Conservation (phyloP, 768 basidiomycete species). For the Coprinopsis strossmayeri region DNA sequence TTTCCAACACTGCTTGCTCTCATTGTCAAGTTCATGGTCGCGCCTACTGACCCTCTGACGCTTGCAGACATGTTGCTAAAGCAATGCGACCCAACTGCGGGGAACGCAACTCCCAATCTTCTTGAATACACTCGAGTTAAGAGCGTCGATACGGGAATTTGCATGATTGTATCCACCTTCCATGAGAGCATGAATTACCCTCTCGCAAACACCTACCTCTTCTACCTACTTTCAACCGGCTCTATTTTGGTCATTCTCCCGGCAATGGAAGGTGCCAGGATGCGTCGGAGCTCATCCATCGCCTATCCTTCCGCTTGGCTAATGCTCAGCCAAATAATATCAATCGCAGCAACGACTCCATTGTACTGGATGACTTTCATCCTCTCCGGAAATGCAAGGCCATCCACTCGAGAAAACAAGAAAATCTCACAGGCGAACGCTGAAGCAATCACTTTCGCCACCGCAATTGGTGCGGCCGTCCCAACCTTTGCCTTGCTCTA, state of each 20-base stretch:
- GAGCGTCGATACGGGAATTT: constrained; percentile 33
- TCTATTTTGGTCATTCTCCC: constrained; percentile 34
- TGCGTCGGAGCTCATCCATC: constrained; percentile 26
- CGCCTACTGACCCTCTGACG: constrained; percentile 24
- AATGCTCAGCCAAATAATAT: constrained; percentile 32
- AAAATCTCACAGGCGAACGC: constrained; percentile 35
- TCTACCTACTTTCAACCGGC: constrained; percentile 30
- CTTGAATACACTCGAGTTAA: constrained; percentile 32
- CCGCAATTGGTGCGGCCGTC: constrained; percentile 37
- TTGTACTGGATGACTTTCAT: constrained; percentile 44
- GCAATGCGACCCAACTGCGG: constrained; percentile 23
- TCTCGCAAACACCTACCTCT: constrained; percentile 23
- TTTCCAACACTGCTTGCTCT: constrained; percentile 33
- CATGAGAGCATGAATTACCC: constrained; percentile 30
- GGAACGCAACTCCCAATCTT: constrained; percentile 22
- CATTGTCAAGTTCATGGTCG: constrained; percentile 27
- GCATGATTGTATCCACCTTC: constrained; percentile 42
- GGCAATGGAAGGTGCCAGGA: constrained; percentile 37
- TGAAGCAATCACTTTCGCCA: constrained; percentile 45
- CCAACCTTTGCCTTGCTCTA: constrained; percentile 40
- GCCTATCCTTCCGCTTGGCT: constrained; percentile 36
- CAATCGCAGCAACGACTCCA: constrained; percentile 38
- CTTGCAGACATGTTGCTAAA: constrained; percentile 20
- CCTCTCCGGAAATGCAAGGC: constrained; percentile 24
- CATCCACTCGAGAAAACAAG: constrained; percentile 12